Conservation (phyloP, 805 yeast genomes). For the Yarrowia osloensis region DNA sequence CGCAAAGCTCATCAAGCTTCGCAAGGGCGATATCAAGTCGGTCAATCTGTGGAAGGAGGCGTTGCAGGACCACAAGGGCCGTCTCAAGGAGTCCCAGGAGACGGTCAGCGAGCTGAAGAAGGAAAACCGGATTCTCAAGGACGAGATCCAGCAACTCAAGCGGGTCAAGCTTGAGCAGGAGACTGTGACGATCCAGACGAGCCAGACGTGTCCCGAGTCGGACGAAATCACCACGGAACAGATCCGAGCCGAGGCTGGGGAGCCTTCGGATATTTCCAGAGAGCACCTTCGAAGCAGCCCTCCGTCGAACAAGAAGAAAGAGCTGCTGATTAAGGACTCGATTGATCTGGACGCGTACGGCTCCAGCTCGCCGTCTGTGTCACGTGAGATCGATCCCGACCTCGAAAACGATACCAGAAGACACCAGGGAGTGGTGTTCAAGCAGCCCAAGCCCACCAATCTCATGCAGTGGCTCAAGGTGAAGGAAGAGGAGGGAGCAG, state of each 20-base stretch:
- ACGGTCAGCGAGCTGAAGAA: background rate
- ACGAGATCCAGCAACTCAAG: background rate
- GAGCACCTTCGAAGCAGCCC: background rate
- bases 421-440: constrained; percentile 4
- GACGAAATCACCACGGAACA: constrained; percentile 7
- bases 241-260: background rate
- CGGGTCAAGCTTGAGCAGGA: background rate
- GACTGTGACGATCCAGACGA: background rate
- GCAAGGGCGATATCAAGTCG: constrained; percentile 26
- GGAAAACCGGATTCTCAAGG: background rate
- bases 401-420: background rate
- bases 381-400: constrained; percentile 11
- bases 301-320: background rate
- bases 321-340: constrained; percentile 7
- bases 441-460: background rate
- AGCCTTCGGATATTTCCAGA: background rate
- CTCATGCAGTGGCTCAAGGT: constrained; percentile 28
- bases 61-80: constrained; percentile 4
- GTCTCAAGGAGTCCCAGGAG: background rate
- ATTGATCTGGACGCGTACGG: constrained; percentile 7
- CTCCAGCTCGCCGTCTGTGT: constrained; percentile 12
- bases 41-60: constrained; percentile 15
- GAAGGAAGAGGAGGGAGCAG: constrained; percentile 2
- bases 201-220: constrained; percentile 12
- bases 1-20: constrained; percentile 17